Evolutionary conservation across 306 rosid genomes (phyloP).

Genomic region (Vigna radiata): DNA sequence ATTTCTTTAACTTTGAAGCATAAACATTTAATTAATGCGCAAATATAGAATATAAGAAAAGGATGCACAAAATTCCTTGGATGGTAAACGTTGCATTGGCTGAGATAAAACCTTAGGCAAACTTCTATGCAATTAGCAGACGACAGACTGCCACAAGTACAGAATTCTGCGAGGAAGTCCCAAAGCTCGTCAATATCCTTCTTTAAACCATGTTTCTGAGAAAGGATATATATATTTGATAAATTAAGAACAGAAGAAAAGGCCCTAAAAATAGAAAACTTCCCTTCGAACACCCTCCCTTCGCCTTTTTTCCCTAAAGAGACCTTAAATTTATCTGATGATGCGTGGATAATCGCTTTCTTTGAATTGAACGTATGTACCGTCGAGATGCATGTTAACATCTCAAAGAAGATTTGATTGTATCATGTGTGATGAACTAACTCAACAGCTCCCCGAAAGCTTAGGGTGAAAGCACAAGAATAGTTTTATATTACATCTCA

Average conservation of each 20-base stretch:
- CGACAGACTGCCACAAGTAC: constrained; percentile 20
- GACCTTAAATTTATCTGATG: neutral
- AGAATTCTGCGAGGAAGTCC: constrained; percentile 5
- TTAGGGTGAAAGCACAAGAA: neutral
- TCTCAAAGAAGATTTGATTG: constrained; percentile 15
- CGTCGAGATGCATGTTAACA: constrained; percentile 6
- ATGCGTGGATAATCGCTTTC: constrained; percentile 19
- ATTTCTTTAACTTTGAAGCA: constrained; percentile 38
- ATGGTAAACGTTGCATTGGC: neutral
- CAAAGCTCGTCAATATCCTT: constrained; percentile 19
- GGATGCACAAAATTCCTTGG: constrained; percentile 16
- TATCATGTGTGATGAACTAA: neutral
- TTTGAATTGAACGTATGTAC: neutral
- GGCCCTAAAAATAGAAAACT: neutral
- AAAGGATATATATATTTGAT: neutral
- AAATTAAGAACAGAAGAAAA: constrained; percentile 10
- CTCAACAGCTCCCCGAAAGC: neutral
- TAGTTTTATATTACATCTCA: constrained; percentile 15
- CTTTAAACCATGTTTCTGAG: constrained; percentile 10
- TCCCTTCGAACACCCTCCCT: constrained; percentile 1
- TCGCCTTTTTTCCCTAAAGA: constrained; percentile 3
- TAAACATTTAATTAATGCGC: neutral
- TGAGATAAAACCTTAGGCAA: constrained; percentile 21
- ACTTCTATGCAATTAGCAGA: neutral
- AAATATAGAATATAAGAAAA: constrained; percentile 13